Evolutionary conservation across 345 rosid genomes (phyloP).

Genomic region (Euphorbia tirucalli): DNA sequence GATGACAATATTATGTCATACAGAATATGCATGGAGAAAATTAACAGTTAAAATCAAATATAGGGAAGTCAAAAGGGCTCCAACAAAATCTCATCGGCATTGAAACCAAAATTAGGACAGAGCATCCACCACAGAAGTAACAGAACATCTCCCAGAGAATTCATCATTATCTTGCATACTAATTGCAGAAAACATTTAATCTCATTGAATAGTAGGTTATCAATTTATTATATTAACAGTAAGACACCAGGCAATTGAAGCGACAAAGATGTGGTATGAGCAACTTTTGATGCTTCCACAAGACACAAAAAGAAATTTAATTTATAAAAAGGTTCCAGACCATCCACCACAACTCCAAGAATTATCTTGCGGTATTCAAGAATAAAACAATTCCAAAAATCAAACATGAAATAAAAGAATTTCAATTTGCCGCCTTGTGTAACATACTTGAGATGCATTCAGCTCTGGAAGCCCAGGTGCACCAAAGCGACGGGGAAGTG

Average conservation of each 20-base stretch:
- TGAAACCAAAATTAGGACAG: neutral
- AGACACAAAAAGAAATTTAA: neutral
- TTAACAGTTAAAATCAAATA: neutral
- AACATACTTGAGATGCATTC: conserved; percentile 92
- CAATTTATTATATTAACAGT: neutral
- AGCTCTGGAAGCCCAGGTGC: conserved; percentile 99
- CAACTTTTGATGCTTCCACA: neutral
- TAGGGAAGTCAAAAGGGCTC: neutral
- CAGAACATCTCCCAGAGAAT: neutral
- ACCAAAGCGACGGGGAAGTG: conserved; percentile 93
- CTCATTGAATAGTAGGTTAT: neutral
- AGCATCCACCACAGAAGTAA: neutral
- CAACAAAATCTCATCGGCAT: neutral
- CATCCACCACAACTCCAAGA: neutral
- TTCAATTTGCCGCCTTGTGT: neutral
- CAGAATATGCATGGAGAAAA: neutral
- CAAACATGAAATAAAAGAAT: neutral
- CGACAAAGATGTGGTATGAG: neutral
- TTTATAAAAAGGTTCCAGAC: too few relatives aligned
- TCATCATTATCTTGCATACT: neutral
- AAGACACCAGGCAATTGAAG: neutral
- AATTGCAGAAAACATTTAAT: neutral
- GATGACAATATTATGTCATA: neutral
- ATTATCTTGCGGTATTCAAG: neutral
- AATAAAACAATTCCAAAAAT: neutral